These are phyloP conservation scores for Aureobasidium sp. DNA, from an alignment of 2,329 filamentous ascomycete species.

Conservation along the genomic window DNA sequence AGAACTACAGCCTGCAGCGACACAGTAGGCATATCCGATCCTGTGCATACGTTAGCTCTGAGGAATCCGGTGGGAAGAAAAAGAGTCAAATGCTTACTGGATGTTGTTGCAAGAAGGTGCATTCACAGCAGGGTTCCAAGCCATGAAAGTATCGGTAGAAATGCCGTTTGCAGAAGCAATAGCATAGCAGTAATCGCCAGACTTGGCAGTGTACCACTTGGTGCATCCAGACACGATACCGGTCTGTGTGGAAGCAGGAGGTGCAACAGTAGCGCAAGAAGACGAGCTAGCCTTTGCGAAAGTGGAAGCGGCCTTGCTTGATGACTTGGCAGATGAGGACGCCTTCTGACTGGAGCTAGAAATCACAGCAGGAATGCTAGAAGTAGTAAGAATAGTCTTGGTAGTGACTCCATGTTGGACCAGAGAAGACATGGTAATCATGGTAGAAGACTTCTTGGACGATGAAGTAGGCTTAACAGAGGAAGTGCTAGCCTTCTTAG, in stretches of 20 bases:
- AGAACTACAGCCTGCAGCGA: slow-evolving; percentile 19
- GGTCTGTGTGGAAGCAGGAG: slow-evolving; percentile 22
- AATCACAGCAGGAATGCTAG: not conserved
- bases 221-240: slow-evolving; percentile 23
- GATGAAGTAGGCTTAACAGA: not conserved
- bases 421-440: not conserved
- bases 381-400: not conserved
- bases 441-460: not conserved
- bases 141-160: slow-evolving; percentile 21
- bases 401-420: not conserved
- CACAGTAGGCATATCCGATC: slow-evolving; percentile 23
- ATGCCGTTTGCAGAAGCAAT: slow-evolving; percentile 21
- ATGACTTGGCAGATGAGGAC: not conserved
- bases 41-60: not conserved
- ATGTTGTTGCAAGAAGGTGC: slow-evolving; percentile 21
- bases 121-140: slow-evolving; percentile 24
- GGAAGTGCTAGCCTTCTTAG: not conserved
- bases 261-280: slow-evolving; percentile 14
- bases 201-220: slow-evolving; percentile 22
- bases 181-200: slow-evolving; percentile 22
- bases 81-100: slow-evolving; percentile 4
- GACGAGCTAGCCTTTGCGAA: slow-evolving; percentile 7
- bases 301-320: not conserved
- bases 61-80: not conserved
- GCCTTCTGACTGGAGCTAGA: not conserved